Conservation (phyloP, 2,329 filamentous ascomycete species). For the Colletotrichum neosansevieriae region DNA sequence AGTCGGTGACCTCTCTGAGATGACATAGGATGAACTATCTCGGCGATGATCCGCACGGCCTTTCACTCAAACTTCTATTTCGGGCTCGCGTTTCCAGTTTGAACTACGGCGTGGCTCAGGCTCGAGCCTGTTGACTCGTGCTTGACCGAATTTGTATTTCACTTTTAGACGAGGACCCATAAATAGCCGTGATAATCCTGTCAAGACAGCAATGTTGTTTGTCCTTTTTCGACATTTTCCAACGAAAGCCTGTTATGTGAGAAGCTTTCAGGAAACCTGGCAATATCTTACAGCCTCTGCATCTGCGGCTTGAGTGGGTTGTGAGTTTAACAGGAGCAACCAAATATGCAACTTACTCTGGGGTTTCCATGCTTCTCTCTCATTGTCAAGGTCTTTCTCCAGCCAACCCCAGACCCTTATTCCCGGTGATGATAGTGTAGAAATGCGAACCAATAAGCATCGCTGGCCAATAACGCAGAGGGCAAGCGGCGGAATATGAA, state of each 20-base stretch:
- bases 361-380: too few species aligned
- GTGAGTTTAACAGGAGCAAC: too few species aligned
- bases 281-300: too few species aligned
- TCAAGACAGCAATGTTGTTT: too few species aligned
- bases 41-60: constrained; percentile 15
- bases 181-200: too few species aligned
- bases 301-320: too few species aligned
- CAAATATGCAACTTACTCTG: too few species aligned
- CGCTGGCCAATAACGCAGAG: constrained; percentile 19
- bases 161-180: too few species aligned
- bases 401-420: background rate
- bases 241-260: too few species aligned
- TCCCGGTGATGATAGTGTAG: background rate
- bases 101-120: constrained; percentile 15
- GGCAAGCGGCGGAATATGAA: constrained; percentile 32
- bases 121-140: background rate
- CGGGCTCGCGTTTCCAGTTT: background rate
- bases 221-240: too few species aligned
- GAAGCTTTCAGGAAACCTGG: too few species aligned
- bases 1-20: background rate
- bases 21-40: constrained; percentile 21
- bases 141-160: too few species aligned
- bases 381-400: background rate
- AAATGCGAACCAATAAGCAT: constrained; percentile 7
- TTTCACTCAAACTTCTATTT: constrained; percentile 14